Evolutionary conservation across 2,329 filamentous ascomycete genomes (phyloP).

Genomic region (Byssoonygena ceratinophila): DNA sequence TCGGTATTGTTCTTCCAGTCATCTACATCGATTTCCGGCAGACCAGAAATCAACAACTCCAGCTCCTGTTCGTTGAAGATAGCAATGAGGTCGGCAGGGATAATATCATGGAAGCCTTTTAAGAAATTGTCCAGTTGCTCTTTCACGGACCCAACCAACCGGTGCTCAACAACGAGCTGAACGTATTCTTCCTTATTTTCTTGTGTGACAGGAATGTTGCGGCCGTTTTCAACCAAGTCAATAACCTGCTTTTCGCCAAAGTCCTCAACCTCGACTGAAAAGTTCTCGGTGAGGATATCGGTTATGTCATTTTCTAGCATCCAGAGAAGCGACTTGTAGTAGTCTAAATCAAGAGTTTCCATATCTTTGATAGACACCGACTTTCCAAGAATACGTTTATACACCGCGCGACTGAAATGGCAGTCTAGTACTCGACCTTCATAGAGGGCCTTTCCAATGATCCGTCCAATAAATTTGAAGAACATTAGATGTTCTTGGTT

Average conservation of each 20-base stretch:
- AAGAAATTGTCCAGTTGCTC: constrained; percentile 91
- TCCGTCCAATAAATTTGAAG: constrained; percentile 98
- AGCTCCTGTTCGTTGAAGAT: constrained; percentile 99
- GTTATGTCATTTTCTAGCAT: constrained; percentile 98
- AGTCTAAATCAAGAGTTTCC: constrained; percentile 96
- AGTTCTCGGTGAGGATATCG: constrained; percentile 92
- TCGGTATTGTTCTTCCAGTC: constrained; percentile 99
- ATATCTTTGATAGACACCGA: constrained; percentile 97
- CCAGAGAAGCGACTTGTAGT: constrained; percentile 98
- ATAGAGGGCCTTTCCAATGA: constrained; percentile 96
- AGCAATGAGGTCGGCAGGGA: constrained; percentile 81
- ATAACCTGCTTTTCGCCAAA: constrained; percentile 83
- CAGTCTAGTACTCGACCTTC: constrained; percentile 93
- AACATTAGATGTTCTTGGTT: constrained; percentile 94
- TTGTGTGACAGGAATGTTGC: constrained; percentile 86
- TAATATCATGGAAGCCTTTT: constrained; percentile 95
- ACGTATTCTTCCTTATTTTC: constrained; percentile 99
- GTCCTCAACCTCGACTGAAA: constrained; percentile 84
- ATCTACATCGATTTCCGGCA: constrained; percentile 94
- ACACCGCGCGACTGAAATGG: constrained; percentile 96
- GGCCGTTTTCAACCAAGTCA: constrained; percentile 76
- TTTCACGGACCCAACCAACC: constrained; percentile 79
- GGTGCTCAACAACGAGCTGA: constrained; percentile 85
- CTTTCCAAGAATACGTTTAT: constrained; percentile 93
- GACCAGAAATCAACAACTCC: constrained; percentile 87